Percentiles rank a stretch among this genome's conserved stretches.
phyloP scores from a whole-genome alignment of 441 rosid species.

The Metrosideros polymorpha region DNA sequence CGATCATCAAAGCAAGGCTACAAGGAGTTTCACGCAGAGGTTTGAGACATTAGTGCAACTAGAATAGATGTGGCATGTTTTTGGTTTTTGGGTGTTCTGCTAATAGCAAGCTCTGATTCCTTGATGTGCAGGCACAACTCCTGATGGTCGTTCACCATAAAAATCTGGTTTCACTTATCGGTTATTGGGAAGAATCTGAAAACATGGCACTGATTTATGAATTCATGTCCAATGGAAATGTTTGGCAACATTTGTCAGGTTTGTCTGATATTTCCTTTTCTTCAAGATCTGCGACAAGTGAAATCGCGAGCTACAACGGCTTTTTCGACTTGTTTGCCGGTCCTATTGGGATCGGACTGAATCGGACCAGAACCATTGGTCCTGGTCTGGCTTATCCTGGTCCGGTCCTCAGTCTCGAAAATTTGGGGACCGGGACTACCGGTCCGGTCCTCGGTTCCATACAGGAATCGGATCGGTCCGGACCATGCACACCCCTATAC shows the following conservation, averaged over 20 bases:
- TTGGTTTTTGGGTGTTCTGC: not conserved
- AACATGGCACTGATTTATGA: not conserved
- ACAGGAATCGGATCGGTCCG: too few relatives aligned
- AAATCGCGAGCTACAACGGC: too few relatives aligned
- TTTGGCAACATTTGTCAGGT: not conserved
- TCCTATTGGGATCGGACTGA: too few relatives aligned
- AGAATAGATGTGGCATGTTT: not conserved
- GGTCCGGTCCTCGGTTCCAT: too few relatives aligned
- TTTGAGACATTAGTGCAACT: not conserved
- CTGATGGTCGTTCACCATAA: not conserved
- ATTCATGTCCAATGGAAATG: not conserved
- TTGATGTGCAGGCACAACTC: not conserved
- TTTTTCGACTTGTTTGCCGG: too few relatives aligned
- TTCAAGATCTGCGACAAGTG: too few relatives aligned
- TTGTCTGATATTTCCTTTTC: not conserved
- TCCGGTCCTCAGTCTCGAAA: too few relatives aligned
- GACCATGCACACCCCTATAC: too few relatives aligned
- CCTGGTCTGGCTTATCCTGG: too few relatives aligned
- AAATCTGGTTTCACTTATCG: not conserved
- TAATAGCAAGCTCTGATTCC: not conserved
- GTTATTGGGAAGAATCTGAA: not conserved
- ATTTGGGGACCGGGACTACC: too few relatives aligned
- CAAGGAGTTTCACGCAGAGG: not conserved
- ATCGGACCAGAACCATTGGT: too few relatives aligned
- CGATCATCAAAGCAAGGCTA: slow-evolving; percentile 1